A percentile compares a stretch with the other conserved stretches of the same genome.
These are phyloP conservation scores for Euphrasia confusa DNA, from an alignment of 257 asterid species.

Conservation along the genomic window DNA sequence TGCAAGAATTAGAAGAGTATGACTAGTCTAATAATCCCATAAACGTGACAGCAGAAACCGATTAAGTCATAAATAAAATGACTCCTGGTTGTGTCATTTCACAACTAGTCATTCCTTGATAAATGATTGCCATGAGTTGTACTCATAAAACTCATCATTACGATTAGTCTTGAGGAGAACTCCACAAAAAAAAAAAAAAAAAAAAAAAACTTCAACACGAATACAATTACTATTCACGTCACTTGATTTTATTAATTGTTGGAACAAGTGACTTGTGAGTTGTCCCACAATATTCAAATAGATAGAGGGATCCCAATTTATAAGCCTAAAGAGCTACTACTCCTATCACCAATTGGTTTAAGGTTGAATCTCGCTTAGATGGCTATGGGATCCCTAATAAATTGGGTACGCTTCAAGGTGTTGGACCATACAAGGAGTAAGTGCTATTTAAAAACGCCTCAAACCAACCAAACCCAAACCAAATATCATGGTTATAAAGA, in stretches of 20 bases:
- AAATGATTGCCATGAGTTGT: not conserved
- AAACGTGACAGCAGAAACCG: not conserved
- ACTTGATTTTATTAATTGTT: not conserved
- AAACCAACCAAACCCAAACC: too few species aligned
- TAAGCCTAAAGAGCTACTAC: too few species aligned
- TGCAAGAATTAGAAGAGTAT: slow-evolving; percentile 7
- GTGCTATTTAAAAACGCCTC: too few species aligned
- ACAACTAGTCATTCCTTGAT: slow-evolving; percentile 2
- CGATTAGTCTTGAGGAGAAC: not conserved
- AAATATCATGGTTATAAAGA: too few species aligned
- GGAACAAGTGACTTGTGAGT: too few species aligned
- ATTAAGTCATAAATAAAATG: not conserved
- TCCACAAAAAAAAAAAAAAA: not conserved
- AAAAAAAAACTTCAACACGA: not conserved
- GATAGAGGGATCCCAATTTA: too few species aligned
- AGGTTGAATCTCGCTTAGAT: too few species aligned
- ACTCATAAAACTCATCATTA: not conserved
- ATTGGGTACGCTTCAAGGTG: too few species aligned
- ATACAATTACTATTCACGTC: not conserved
- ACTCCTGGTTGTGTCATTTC: not conserved
- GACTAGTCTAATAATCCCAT: not conserved
- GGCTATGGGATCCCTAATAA: too few species aligned
- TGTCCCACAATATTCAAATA: too few species aligned
- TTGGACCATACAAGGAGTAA: too few species aligned
- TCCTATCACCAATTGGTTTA: too few species aligned